Conservation (phyloP, 306 rosid species). For the Gillenia trifoliata region DNA sequence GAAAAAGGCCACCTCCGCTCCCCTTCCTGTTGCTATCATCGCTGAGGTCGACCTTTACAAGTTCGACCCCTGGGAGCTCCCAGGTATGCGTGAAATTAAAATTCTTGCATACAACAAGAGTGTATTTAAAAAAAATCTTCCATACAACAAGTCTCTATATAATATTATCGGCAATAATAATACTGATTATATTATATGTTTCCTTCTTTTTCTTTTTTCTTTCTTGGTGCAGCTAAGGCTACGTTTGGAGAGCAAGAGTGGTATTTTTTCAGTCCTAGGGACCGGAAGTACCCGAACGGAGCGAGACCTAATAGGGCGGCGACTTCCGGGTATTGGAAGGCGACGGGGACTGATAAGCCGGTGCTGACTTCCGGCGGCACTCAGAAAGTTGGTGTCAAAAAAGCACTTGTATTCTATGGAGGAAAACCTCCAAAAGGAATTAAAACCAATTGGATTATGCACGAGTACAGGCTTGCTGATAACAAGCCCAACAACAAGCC, state of each 20-base stretch:
- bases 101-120: neutral
- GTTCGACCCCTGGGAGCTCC: slow-evolving; percentile 96
- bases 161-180: neutral
- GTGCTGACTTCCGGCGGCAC: slow-evolving; percentile 51
- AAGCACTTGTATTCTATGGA: slow-evolving; percentile 88
- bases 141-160: neutral
- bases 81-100: slow-evolving; percentile 35
- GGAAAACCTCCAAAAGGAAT: slow-evolving; percentile 92
- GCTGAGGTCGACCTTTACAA: slow-evolving; percentile 95
- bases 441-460: slow-evolving; percentile 98
- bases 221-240: slow-evolving; percentile 63
- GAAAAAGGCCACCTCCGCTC: slow-evolving; percentile 58
- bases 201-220: neutral
- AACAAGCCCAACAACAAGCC: slow-evolving; percentile 62
- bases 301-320: slow-evolving; percentile 93
- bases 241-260: slow-evolving; percentile 90
- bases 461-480: slow-evolving; percentile 76
- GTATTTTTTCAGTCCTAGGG: slow-evolving; percentile 94
- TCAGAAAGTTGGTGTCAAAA: slow-evolving; percentile 86
- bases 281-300: slow-evolving; percentile 94
- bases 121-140: neutral
- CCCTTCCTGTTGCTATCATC: slow-evolving; percentile 72
- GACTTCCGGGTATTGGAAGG: slow-evolving; percentile 96
- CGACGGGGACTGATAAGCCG: slow-evolving; percentile 95
- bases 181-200: neutral